phyloP scores from a whole-genome alignment of 208 protist genomes.

The Naegleria fowleri region DNA sequence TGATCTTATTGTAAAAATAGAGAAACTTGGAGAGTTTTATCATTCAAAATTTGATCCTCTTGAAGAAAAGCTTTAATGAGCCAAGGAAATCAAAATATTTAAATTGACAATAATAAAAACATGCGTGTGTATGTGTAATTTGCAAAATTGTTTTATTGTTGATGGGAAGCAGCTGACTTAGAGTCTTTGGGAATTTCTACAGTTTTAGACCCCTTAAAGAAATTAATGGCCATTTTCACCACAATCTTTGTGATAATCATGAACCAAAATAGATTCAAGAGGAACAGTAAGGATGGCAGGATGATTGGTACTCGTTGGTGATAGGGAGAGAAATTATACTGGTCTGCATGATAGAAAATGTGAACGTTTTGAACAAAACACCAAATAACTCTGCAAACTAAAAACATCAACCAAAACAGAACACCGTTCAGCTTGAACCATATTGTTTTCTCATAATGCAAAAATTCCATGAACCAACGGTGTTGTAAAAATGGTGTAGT shows the following conservation, averaged over 20 bases:
- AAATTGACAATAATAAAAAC: no score
- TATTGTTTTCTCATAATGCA: not conserved
- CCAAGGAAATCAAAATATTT: no score
- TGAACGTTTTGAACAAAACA: conserved; percentile 24
- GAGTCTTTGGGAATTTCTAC: not conserved
- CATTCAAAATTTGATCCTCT: no score
- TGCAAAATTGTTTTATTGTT: no score
- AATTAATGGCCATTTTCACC: not conserved
- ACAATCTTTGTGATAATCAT: conserved; percentile 14
- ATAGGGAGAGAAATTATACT: not conserved
- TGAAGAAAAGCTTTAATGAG: no score
- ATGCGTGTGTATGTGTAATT: no score
- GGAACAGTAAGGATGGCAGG: not conserved
- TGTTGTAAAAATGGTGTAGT: conserved; percentile 16
- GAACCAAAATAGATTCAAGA: conserved; percentile 21
- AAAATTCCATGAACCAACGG: not conserved
- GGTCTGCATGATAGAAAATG: not conserved
- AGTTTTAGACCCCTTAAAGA: not conserved
- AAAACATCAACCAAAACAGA: conserved; percentile 20
- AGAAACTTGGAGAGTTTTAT: no score
- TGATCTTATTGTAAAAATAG: no score
- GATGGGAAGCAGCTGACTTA: not conserved
- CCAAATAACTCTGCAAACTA: conserved; percentile 9
- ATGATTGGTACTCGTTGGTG: not conserved
- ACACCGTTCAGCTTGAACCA: not conserved